Evolutionary conservation across 2,329 filamentous ascomycete species (phyloP).

Genomic region (Trichoderma lentiforme): DNA sequence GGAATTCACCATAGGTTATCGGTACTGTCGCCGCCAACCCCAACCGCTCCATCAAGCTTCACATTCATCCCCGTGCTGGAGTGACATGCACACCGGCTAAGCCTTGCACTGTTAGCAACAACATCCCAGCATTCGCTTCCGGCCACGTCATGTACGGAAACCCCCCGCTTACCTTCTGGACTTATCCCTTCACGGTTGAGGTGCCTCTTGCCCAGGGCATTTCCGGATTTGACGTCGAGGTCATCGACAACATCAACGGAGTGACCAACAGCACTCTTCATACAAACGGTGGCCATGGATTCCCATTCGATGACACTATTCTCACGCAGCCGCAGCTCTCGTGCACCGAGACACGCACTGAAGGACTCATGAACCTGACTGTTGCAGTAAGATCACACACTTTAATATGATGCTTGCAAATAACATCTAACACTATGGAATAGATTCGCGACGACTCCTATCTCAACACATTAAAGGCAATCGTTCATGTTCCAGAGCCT

Average conservation of each 20-base stretch:
- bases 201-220: slow-evolving; percentile 10
- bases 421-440: background rate
- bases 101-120: slow-evolving; percentile 3
- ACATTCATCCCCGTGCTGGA: slow-evolving; percentile 18
- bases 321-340: slow-evolving; percentile 8
- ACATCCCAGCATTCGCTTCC: background rate
- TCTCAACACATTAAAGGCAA: background rate
- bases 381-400: background rate
- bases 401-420: background rate
- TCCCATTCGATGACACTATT: slow-evolving; percentile 18
- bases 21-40: slow-evolving; percentile 7
- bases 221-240: slow-evolving; percentile 19
- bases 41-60: slow-evolving; percentile 16
- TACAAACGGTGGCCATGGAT: slow-evolving; percentile 17
- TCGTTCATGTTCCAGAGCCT: background rate
- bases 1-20: background rate
- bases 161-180: slow-evolving; percentile 15
- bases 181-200: slow-evolving; percentile 5
- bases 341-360: background rate
- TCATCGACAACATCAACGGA: slow-evolving; percentile 16
- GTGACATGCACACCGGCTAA: background rate
- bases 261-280: slow-evolving; percentile 10
- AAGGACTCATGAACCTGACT: slow-evolving; percentile 8
- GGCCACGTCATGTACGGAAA: slow-evolving; percentile 8
- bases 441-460: slow-evolving; percentile 1